phyloP scores from a whole-genome alignment of 2,329 filamentous ascomycete species.

The Aspergillus clavatus region DNA sequence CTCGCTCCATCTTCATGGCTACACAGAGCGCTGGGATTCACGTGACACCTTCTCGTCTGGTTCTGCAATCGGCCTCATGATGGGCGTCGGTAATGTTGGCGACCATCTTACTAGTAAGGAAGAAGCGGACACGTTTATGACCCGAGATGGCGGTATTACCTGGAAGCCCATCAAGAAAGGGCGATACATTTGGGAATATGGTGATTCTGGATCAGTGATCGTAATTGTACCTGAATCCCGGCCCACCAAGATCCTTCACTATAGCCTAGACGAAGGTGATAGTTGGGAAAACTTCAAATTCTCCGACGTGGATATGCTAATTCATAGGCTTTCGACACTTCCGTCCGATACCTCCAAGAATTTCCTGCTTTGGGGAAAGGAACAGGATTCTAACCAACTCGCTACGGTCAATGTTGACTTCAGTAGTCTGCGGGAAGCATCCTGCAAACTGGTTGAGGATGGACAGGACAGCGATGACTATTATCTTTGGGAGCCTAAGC shows the following conservation, averaged over 20 bases:
- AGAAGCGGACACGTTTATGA: constrained; percentile 85
- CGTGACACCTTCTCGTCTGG: constrained; percentile 82
- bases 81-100: constrained; percentile 89
- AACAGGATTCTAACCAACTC: constrained; percentile 49
- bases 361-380: constrained; percentile 80
- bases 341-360: constrained; percentile 85
- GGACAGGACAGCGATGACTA: constrained; percentile 63
- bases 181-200: constrained; percentile 87
- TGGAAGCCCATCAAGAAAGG: constrained; percentile 88
- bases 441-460: constrained; percentile 64
- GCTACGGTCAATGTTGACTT: constrained; percentile 86
- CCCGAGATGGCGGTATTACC: constrained; percentile 78
- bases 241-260: constrained; percentile 65
- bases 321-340: constrained; percentile 80
- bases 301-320: constrained; percentile 61
- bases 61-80: constrained; percentile 83
- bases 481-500: constrained; percentile 78
- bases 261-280: constrained; percentile 74
- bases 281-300: constrained; percentile 77
- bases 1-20: constrained; percentile 88
- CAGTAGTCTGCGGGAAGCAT: constrained; percentile 65
- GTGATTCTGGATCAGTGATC: constrained; percentile 89
- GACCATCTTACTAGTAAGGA: constrained; percentile 60
- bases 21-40: constrained; percentile 81
- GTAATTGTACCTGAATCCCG: constrained; percentile 73